Evolutionary conservation across 148 eudicot genomes (phyloP), one percentile per base, ranked within the genome.

Genomic region (Talinum fruticosum): DNA sequence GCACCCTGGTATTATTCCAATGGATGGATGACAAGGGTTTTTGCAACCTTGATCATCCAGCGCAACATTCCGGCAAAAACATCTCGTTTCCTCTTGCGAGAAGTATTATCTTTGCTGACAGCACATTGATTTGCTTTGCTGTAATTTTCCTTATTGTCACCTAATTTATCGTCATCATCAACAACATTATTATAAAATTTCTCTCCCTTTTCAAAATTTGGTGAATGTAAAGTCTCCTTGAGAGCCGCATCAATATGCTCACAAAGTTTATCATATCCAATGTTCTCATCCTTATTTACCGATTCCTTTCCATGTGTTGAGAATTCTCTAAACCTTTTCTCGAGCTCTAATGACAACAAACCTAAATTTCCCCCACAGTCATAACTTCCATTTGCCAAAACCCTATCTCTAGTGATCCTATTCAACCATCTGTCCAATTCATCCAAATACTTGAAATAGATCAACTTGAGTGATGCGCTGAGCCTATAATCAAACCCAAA

Each of bases 341-440:
- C 83, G 38, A 92, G 74, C 79, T 92, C 88, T 53, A 79, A 45
- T 5, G 86, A 84, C 79, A 92, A 83, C 66, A 85, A 80, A 69
- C 90, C 87, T 29, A 92, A 83, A 73, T 79, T 92, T 71, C 88
- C 87, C 65, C 83, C 84, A 81, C 80, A 76, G 49, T 86, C 87
- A 54, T 75, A 38, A 78, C 80, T 81, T 57, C 85, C 86, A 81
- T 81, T 84, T 49, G 36, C 81, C 36, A 81, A 82, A 37, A 47
- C 33, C 83, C 83, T 70, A 57, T 77, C 86, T 69, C 79, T 84
- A 80, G 80, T 73, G n/a, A 70, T 81, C 18, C 82, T 73, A 76
- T 74, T 80, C 79, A 92, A 66, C 93, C 91, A 90, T 45, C 86
- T 87, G 73, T 94, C 97, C 86, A 94, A 81, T 64, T 83, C 91